Evolutionary conservation across 495 filamentous ascomycete species (phyloP).

Genomic region (Xylona heveae): DNA sequence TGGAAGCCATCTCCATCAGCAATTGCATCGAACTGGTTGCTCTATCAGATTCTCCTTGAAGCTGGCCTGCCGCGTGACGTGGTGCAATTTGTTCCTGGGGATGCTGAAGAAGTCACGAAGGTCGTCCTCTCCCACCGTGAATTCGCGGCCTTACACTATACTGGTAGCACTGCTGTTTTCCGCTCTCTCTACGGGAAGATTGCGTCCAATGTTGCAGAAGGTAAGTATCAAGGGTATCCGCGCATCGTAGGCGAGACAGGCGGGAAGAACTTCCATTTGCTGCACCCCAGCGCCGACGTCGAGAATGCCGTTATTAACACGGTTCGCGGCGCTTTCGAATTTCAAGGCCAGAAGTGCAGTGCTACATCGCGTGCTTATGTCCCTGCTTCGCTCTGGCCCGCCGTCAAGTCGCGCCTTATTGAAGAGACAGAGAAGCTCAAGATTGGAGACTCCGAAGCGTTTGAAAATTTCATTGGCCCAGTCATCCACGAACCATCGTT

Average conservation of each 20-base stretch:
- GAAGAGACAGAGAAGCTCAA: constrained; percentile 43
- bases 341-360: constrained; percentile 78
- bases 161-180: constrained; percentile 66
- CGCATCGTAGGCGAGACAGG: constrained; percentile 73
- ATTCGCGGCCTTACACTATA: constrained; percentile 63
- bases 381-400: constrained; percentile 43
- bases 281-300: constrained; percentile 54
- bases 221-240: constrained; percentile 51
- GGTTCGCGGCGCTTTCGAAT: constrained; percentile 74
- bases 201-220: constrained; percentile 42
- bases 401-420: constrained; percentile 39
- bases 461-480: constrained; percentile 51
- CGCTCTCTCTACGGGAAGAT: constrained; percentile 51
- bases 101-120: constrained; percentile 51
- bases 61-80: constrained; percentile 62
- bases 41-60: constrained; percentile 76
- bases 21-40: constrained; percentile 48
- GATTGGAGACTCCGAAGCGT: constrained; percentile 46
- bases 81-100: constrained; percentile 65
- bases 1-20: constrained; percentile 76
- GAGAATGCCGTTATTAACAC: constrained; percentile 61
- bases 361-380: constrained; percentile 63
- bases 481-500: constrained; percentile 58
- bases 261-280: constrained; percentile 81
- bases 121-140: constrained; percentile 44